phyloP scores from a whole-genome alignment of 73 alveolate species.

The Paramecium caudatum region DNA sequence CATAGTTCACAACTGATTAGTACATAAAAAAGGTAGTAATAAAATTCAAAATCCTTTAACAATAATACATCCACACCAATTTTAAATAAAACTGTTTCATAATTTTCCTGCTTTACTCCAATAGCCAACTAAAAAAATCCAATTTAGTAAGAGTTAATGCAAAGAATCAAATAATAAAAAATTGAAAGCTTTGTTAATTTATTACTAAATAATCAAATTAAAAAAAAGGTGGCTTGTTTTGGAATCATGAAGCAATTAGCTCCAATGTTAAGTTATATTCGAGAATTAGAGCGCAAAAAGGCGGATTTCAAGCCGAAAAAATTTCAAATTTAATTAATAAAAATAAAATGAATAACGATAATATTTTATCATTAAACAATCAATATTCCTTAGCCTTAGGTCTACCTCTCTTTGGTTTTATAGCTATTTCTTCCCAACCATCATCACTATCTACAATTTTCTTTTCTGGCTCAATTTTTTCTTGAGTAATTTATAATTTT shows the following conservation, averaged over 20 bases:
- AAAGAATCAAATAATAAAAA: slow-evolving; percentile 21
- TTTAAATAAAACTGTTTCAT: slow-evolving; percentile 23
- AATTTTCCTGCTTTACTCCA: slow-evolving; percentile 12
- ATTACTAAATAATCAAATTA: neutral
- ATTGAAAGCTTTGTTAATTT: slow-evolving; percentile 29
- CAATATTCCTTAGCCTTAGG: no score
- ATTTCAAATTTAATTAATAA: slow-evolving; percentile 31
- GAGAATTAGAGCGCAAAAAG: slow-evolving; percentile 5
- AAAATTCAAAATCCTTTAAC: neutral
- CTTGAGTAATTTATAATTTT: neutral
- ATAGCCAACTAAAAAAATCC: neutral
- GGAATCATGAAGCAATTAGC: neutral
- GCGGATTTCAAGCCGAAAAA: neutral
- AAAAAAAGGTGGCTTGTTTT: neutral
- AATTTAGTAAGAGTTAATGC: neutral
- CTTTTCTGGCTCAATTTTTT: neutral
- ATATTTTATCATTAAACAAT: no score
- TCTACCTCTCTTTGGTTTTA: slow-evolving; percentile 1
- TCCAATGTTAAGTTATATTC: neutral
- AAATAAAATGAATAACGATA: slow-evolving; percentile 37
- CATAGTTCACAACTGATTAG: slow-evolving; percentile 9
- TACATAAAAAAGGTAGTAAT: neutral
- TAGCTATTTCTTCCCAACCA: slow-evolving; percentile 1
- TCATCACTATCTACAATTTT: neutral
- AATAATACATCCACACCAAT: slow-evolving; percentile 55